These are phyloP conservation scores for Volvox carteri DNA, from an alignment of 163 green algal species.

Conservation along the genomic window DNA sequence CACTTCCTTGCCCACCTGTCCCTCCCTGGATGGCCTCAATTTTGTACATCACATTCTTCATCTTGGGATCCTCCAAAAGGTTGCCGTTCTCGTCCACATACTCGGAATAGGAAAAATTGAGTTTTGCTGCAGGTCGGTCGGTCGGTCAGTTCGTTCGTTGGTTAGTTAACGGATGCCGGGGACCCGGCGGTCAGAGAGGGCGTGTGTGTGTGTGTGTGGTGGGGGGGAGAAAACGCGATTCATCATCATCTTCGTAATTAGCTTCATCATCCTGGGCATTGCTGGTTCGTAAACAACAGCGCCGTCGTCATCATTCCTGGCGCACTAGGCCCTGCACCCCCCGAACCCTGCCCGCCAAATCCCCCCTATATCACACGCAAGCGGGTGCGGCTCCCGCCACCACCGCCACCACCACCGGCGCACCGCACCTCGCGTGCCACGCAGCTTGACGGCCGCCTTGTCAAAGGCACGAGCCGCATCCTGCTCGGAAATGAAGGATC, in stretches of 20 bases:
- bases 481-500: constrained; percentile 66
- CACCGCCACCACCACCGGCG: too few species aligned
- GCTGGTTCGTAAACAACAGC: background rate
- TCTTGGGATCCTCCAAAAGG: constrained; percentile 64
- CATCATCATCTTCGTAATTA: too few species aligned
- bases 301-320: background rate
- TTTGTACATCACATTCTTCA: constrained; percentile 53
- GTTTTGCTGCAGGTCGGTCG: constrained; percentile 64
- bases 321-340: background rate
- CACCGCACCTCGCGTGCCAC: constrained; percentile 57
- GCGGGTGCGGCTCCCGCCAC: too few species aligned
- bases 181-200: too few species aligned
- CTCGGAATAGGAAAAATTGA: constrained; percentile 75
- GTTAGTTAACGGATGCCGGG: too few species aligned
- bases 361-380: too few species aligned
- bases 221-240: too few species aligned
- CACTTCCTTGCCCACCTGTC: background rate
- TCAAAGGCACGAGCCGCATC: constrained; percentile 77
- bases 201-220: too few species aligned
- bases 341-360: too few species aligned
- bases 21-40: constrained; percentile 33
- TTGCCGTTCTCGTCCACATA: constrained; percentile 72
- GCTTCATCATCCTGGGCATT: background rate
- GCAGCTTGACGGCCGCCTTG: constrained; percentile 72
- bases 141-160: too few species aligned